Conservation (phyloP, 306 rosid genomes). For the Gastrolobium villosum region DNA sequence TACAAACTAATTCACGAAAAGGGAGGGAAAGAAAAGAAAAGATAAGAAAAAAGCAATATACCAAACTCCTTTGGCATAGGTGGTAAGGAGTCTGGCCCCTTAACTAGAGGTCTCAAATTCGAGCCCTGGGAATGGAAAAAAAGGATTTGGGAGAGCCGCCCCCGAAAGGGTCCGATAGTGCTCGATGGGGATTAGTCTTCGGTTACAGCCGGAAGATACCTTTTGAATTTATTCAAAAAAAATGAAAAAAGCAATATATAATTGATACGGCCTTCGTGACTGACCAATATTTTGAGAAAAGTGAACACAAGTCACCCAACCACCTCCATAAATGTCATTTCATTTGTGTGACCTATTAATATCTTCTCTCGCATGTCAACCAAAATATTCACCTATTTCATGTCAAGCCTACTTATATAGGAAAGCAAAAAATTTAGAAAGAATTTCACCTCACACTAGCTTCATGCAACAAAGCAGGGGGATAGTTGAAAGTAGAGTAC, state of each 20-base stretch:
- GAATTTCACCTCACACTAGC: not conserved
- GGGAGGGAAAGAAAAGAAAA: not conserved
- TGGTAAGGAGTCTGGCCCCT: too few relatives aligned
- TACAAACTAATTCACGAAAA: constrained; percentile 1
- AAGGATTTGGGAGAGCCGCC: too few relatives aligned
- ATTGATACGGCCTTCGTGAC: not conserved
- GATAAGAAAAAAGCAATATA: not conserved
- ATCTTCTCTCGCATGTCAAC: not conserved
- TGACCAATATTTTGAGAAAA: not conserved
- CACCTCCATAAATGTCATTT: not conserved
- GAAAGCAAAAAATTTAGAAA: not conserved
- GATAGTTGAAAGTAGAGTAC: constrained; percentile 20
- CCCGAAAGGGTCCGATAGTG: too few relatives aligned
- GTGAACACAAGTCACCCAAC: not conserved
- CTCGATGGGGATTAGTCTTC: too few relatives aligned
- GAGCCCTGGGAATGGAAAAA: too few relatives aligned
- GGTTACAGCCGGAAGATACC: too few relatives aligned
- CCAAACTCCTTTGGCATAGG: too few relatives aligned
- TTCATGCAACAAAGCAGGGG: not conserved
- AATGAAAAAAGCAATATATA: not conserved
- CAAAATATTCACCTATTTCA: not conserved
- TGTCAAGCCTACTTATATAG: not conserved
- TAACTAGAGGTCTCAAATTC: too few relatives aligned
- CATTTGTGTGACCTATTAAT: not conserved
- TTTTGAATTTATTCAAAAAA: too few relatives aligned